Conservation (phyloP, 1,139 yeast species). For the Sugiyamaella paludigena region DNA sequence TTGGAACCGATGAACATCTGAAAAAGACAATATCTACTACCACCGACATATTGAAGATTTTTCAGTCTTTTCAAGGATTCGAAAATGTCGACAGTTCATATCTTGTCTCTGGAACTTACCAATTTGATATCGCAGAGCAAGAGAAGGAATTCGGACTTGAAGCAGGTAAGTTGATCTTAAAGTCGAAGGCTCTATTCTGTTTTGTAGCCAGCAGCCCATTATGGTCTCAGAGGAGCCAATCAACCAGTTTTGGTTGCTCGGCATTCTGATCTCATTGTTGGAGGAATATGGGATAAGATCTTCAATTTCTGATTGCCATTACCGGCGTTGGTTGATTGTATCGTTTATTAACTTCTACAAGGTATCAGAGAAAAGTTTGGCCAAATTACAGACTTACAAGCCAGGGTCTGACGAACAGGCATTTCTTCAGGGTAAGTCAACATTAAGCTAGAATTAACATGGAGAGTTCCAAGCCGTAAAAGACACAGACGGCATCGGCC, state of each 20-base stretch:
- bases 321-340: too few relatives aligned
- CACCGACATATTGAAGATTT: not conserved
- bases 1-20: not conserved
- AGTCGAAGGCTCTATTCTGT: too few relatives aligned
- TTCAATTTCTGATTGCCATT: too few relatives aligned
- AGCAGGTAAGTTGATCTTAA: slow-evolving; percentile 37
- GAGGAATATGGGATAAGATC: not conserved
- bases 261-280: too few relatives aligned
- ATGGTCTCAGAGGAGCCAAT: not conserved
- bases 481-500: not conserved
- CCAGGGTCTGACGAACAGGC: slow-evolving; percentile 31
- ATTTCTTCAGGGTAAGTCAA: slow-evolving; percentile 35
- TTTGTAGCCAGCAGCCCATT: too few relatives aligned
- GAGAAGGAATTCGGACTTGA: slow-evolving; percentile 65
- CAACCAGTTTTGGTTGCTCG: not conserved
- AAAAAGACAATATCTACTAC: not conserved
- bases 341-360: slow-evolving; percentile 15
- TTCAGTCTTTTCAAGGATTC: too few relatives aligned
- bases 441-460: not conserved
- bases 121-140: slow-evolving; percentile 65
- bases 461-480: not conserved
- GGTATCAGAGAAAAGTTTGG: slow-evolving; percentile 63
- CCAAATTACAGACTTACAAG: slow-evolving; percentile 44
- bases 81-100: slow-evolving; percentile 27
- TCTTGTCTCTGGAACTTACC: slow-evolving; percentile 50